Base-by-base conservation (phyloP, 331 rosid genomes). In the Quercus phellos region DNA sequence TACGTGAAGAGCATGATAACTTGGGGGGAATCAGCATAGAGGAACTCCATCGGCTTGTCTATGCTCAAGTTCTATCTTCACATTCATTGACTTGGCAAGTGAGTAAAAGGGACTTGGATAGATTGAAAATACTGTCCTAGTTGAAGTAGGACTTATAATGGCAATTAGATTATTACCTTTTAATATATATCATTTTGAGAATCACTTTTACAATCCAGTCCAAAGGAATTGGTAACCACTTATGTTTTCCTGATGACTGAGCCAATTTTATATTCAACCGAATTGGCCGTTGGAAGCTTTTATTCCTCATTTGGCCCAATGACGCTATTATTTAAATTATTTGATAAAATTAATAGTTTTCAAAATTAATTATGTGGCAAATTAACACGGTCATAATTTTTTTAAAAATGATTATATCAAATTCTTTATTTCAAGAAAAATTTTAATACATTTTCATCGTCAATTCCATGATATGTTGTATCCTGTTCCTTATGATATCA, bases 51-150 rank as follows among this genome's bases (percentile, higher is more conserved):
- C 91, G 97, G 19, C 97, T 94, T 75, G 84, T 87, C 51, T 94
- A 94, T 85, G 98, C 99, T 55, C 99, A 94, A 91, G 93, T 94
- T 82, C 84, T 94, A 50, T 93, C 94, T 43, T 90, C 97, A 18
- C 92, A 94, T 81, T 84, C 88, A 74, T 83, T 94, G 89, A 92
- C 98, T 72, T 92, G 98, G 98, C 97, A 94, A 89, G 99, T 94
- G 82, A 88, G 97, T 93, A 78, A 55, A 38, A 55, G 21, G 77
- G 59, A 78, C 60, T 58, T 72, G 16, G 83, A 53, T 74, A 6
- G 70, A 32, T 53, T 70, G 66, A 55, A 77, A 51, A 55, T 81
- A 46, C 17, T 34, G 22, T 82, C 78, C 53, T 69, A 51, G 68
- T 27, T 18, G 30, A 18, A 30, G 43, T 27, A 29, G 5, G 68